Evolutionary conservation across 2,329 filamentous ascomycete genomes (phyloP).

Genomic region (Biscogniauxia mediterranea): DNA sequence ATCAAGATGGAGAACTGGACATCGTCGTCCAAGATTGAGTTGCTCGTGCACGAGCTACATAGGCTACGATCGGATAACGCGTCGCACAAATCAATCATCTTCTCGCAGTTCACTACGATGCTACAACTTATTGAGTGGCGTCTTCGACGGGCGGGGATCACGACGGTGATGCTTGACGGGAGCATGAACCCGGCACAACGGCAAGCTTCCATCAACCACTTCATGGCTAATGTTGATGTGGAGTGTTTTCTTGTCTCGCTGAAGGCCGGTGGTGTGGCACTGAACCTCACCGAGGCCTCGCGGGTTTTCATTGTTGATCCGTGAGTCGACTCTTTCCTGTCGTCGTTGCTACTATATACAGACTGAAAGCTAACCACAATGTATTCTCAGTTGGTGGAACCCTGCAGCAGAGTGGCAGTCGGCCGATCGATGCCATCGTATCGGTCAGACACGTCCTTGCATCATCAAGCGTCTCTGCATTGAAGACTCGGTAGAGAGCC

Average conservation of each 20-base stretch:
- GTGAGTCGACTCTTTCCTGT: conserved; percentile 50
- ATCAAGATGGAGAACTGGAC: conserved; percentile 99
- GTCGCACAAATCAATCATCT: conserved; percentile 95
- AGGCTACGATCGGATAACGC: conserved; percentile 88
- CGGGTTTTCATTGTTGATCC: conserved; percentile 96
- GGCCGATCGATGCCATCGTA: conserved; percentile 90
- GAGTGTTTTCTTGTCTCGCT: conserved; percentile 96
- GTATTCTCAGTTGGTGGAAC: conserved; percentile 81
- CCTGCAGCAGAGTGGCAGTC: conserved; percentile 99
- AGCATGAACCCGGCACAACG: conserved; percentile 95
- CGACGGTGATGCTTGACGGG: conserved; percentile 96
- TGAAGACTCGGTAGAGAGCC: conserved; percentile 92
- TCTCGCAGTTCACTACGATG: conserved; percentile 97
- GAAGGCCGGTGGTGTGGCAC: conserved; percentile 91
- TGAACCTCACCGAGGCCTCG: conserved; percentile 93
- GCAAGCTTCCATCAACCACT: conserved; percentile 90
- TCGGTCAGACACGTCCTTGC: conserved; percentile 90
- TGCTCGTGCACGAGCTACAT: conserved; percentile 91
- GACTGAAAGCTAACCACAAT: conserved; percentile 25
- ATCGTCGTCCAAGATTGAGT: conserved; percentile 95
- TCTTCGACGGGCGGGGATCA: conserved; percentile 92
- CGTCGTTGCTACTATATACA: background rate
- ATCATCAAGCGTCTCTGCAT: conserved; percentile 93
- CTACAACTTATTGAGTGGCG: conserved; percentile 96
- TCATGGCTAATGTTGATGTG: conserved; percentile 92